These are phyloP conservation scores for Scedosporium apiospermum DNA, from an alignment of 2,329 filamentous ascomycete species.

Conservation along the genomic window DNA sequence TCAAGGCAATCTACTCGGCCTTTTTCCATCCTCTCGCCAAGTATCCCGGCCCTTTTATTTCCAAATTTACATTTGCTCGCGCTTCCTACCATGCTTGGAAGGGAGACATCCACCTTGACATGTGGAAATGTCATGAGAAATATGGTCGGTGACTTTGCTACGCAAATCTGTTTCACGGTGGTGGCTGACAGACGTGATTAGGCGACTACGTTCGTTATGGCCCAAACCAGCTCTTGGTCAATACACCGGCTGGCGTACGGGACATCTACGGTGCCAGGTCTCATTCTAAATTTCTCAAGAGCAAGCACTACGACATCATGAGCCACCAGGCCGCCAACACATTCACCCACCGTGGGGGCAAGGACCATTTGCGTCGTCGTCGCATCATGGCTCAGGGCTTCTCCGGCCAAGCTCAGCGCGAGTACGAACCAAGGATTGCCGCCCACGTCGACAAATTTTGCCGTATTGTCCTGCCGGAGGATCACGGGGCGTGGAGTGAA, in stretches of 20 bases:
- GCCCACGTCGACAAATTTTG: too few relatives aligned
- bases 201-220: too few relatives aligned
- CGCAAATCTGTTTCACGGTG: too few relatives aligned
- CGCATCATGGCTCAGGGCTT: constrained; percentile 14
- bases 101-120: constrained; percentile 15
- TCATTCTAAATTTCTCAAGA: constrained; percentile 11
- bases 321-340: constrained; percentile 10
- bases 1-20: too few relatives aligned
- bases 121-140: too few relatives aligned
- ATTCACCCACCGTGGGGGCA: constrained; percentile 4
- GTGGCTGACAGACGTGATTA: too few relatives aligned
- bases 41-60: constrained; percentile 24
- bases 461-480: too few relatives aligned
- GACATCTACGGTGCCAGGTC: constrained; percentile 10
- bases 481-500: neutral
- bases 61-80: constrained; percentile 21
- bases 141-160: too few relatives aligned
- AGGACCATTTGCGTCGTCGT: constrained; percentile 9
- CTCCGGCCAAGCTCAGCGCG: constrained; percentile 14
- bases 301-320: constrained; percentile 10
- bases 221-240: too few relatives aligned
- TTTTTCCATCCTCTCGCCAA: constrained; percentile 21
- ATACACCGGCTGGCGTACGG: too few relatives aligned
- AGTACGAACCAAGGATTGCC: constrained; percentile 10
- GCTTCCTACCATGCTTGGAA: constrained; percentile 23